Percentiles rank a stretch among this genome's conserved stretches.
phyloP scores from a whole-genome alignment of 2,329 filamentous ascomycete genomes.

The Davidsoniella australis region DNA sequence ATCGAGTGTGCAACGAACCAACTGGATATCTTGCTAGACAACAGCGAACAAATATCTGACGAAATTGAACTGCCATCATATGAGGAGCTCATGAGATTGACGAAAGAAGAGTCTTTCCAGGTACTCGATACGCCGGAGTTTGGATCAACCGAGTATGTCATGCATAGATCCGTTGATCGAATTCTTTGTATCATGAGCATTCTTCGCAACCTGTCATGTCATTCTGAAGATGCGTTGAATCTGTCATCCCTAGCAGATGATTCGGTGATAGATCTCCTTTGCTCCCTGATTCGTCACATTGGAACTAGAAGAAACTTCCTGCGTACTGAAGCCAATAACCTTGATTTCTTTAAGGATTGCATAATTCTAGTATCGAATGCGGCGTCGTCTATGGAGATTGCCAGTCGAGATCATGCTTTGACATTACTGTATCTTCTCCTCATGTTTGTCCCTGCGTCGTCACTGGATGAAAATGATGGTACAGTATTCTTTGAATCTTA shows the following conservation, averaged over 20 bases:
- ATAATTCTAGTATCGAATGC: conserved; percentile 83
- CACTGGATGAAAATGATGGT: conserved; percentile 36
- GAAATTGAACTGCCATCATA: conserved; percentile 70
- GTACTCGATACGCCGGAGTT: conserved; percentile 58
- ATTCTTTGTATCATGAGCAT: conserved; percentile 85
- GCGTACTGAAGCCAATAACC: conserved; percentile 62
- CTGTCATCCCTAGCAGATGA: conserved; percentile 59
- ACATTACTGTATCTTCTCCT: conserved; percentile 78
- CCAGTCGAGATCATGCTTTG: conserved; percentile 71
- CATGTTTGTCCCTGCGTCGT: conserved; percentile 66
- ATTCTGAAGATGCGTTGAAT: conserved; percentile 44
- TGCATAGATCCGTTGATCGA: conserved; percentile 73
- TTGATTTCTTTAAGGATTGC: conserved; percentile 95
- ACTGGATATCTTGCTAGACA: conserved; percentile 65
- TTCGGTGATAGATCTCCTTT: conserved; percentile 65
- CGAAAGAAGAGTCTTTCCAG: conserved; percentile 52
- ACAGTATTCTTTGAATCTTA: conserved; percentile 61
- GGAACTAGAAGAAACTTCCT: conserved; percentile 80
- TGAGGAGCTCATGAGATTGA: conserved; percentile 72
- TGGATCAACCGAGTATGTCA: conserved; percentile 60
- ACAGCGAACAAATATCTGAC: conserved; percentile 72
- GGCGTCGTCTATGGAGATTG: conserved; percentile 61
- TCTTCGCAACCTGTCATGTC: conserved; percentile 78
- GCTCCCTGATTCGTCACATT: conserved; percentile 66
- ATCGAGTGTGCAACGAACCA: conserved; percentile 86